phyloP scores from a whole-genome alignment of 2,329 filamentous ascomycete species.

The Tolypocladium amazonense region DNA sequence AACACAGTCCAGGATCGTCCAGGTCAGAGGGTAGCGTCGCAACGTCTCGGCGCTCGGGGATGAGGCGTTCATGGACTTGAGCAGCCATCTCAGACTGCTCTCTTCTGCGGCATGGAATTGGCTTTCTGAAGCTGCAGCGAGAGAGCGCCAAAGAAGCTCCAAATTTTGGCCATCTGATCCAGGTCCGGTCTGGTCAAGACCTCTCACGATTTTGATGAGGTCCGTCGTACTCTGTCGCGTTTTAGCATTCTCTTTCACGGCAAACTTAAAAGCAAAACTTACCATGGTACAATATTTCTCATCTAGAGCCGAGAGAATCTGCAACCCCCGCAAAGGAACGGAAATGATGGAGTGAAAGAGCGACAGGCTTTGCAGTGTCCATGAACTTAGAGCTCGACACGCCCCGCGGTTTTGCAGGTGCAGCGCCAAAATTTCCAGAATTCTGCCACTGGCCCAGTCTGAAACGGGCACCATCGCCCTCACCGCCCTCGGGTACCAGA shows the following conservation, averaged over 20 bases:
- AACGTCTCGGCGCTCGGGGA: conserved; percentile 37
- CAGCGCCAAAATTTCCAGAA: conserved; percentile 29
- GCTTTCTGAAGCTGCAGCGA: conserved; percentile 30
- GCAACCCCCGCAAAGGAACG: neutral
- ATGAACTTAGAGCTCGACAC: neutral
- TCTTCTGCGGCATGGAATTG: conserved; percentile 44
- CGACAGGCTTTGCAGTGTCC: neutral
- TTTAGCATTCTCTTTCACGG: conserved; percentile 6
- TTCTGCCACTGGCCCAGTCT: conserved; percentile 30
- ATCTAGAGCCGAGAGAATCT: neutral
- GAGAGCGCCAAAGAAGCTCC: conserved; percentile 34
- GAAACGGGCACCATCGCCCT: conserved; percentile 10
- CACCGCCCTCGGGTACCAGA: conserved; percentile 33
- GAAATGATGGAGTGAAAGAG: conserved; percentile 1
- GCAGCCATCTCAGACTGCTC: conserved; percentile 50
- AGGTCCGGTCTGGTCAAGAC: conserved; percentile 41
- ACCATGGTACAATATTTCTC: neutral
- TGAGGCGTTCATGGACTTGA: conserved; percentile 47
- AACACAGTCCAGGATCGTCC: conserved; percentile 51
- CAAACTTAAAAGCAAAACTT: neutral
- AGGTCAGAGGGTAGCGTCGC: conserved; percentile 45
- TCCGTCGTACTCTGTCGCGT: conserved; percentile 17
- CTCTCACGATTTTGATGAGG: conserved; percentile 41
- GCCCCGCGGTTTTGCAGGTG: conserved; percentile 1
- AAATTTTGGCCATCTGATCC: conserved; percentile 36